These are phyloP conservation scores for Cladosporium sp. DNA, from an alignment of 2,329 filamentous ascomycete species.

Conservation along the genomic window DNA sequence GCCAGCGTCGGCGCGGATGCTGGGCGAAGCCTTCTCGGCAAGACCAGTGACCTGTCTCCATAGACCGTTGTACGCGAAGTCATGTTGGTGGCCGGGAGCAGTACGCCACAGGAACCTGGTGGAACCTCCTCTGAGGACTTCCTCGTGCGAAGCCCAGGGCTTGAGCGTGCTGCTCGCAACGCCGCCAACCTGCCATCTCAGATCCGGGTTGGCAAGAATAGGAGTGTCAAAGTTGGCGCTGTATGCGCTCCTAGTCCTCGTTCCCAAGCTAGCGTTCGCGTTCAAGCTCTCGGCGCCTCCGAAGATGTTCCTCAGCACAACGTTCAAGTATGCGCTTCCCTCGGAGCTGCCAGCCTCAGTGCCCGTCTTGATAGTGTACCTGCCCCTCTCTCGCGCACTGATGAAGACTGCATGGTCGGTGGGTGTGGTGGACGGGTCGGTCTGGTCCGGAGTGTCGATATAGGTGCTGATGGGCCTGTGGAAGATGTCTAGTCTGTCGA, in stretches of 20 bases:
- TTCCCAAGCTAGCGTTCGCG: constrained; percentile 83
- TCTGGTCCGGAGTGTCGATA: constrained; percentile 71
- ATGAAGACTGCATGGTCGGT: constrained; percentile 82
- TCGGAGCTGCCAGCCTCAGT: constrained; percentile 93
- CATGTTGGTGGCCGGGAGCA: constrained; percentile 62
- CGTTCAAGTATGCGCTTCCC: constrained; percentile 86
- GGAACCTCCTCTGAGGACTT: constrained; percentile 76
- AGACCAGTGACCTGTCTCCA: constrained; percentile 91
- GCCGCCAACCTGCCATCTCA: constrained; percentile 75
- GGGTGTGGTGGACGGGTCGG: constrained; percentile 67
- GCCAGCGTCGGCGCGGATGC: constrained; percentile 80
- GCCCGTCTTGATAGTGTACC: constrained; percentile 86
- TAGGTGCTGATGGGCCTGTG: constrained; percentile 79
- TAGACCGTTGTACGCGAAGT: constrained; percentile 74
- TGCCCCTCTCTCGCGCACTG: constrained; percentile 74
- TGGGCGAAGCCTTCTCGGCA: constrained; percentile 72
- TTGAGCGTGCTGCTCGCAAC: constrained; percentile 84
- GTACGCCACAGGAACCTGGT: constrained; percentile 75
- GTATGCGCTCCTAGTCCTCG: constrained; percentile 87
- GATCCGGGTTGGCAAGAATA: constrained; percentile 78
- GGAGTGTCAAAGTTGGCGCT: constrained; percentile 83
- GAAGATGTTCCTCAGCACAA: constrained; percentile 87
- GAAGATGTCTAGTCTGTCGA: constrained; percentile 84
- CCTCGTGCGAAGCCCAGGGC: constrained; percentile 91
- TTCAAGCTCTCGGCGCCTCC: constrained; percentile 90